A percentile compares a stretch with the other conserved stretches of the same genome.
Conservation (phyloP, 441 rosid genomes). For the Mallotus japonicus region DNA sequence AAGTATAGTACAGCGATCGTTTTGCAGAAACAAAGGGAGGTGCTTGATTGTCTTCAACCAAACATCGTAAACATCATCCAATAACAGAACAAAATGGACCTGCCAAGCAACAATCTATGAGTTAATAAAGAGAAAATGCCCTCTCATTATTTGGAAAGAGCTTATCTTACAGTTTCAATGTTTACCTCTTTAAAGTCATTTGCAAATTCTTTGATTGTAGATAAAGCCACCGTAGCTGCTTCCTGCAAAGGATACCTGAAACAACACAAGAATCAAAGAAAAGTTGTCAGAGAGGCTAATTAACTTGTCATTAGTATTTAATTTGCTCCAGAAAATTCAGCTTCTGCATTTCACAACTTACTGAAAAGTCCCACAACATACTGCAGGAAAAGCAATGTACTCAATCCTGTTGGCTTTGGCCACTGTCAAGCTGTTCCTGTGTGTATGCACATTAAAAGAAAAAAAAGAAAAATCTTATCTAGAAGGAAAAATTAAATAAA, state of each 20-base stretch:
- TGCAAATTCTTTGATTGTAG: constrained; percentile 61
- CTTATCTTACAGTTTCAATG: too few species aligned
- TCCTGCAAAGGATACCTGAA: constrained; percentile 70
- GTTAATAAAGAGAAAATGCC: too few species aligned
- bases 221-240: constrained; percentile 70
- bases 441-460: background rate
- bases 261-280: background rate
- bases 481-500: background rate
- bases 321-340: background rate
- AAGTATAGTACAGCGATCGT: background rate
- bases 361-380: constrained; percentile 74
- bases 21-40: background rate
- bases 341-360: constrained; percentile 21
- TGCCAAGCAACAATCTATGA: background rate
- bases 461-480: background rate
- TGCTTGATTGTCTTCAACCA: constrained; percentile 5
- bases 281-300: background rate
- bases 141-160: too few species aligned
- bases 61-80: background rate
- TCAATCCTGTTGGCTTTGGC: constrained; percentile 43
- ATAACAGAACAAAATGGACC: constrained; percentile 10
- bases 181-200: constrained; percentile 72
- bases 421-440: constrained; percentile 5
- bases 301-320: background rate
- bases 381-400: constrained; percentile 78